A percentile compares a stretch with the other conserved stretches of the same genome.
These are phyloP conservation scores for Rutstroemia sp. DNA, from an alignment of 2,329 filamentous ascomycete species.

Conservation along the genomic window DNA sequence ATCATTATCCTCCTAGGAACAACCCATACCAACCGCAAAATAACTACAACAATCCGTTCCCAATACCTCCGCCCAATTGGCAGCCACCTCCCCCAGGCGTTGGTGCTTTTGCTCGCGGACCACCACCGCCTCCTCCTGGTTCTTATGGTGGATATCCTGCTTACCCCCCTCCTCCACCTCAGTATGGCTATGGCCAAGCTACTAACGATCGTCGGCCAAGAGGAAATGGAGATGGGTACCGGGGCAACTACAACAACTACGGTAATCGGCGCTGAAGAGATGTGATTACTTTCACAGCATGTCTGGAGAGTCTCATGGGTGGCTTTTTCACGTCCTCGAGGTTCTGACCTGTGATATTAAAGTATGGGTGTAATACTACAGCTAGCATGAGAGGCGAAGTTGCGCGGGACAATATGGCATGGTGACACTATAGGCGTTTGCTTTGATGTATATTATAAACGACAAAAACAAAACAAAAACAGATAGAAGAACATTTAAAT, in stretches of 20 bases:
- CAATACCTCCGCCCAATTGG: slow-evolving; percentile 29
- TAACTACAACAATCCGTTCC: slow-evolving; percentile 18
- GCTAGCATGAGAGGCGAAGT: too few relatives aligned
- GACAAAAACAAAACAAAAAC: too few relatives aligned
- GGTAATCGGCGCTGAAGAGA: slow-evolving; percentile 1
- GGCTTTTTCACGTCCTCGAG: too few relatives aligned
- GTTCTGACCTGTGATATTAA: neutral
- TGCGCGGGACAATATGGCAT: too few relatives aligned
- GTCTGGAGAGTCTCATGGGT: neutral
- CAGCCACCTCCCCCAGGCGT: slow-evolving; percentile 39
- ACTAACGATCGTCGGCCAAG: slow-evolving; percentile 13
- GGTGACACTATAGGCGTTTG: too few relatives aligned
- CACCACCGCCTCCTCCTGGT: slow-evolving; percentile 39
- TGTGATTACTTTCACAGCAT: neutral
- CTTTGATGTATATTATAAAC: too few relatives aligned
- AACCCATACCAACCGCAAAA: slow-evolving; percentile 10
- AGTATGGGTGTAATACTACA: too few relatives aligned
- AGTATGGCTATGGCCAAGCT: slow-evolving; percentile 17
- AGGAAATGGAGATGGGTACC: slow-evolving; percentile 6
- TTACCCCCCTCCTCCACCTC: slow-evolving; percentile 15
- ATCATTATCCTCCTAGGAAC: slow-evolving; percentile 6
- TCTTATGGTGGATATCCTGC: slow-evolving; percentile 14
- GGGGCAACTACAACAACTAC: slow-evolving; percentile 10
- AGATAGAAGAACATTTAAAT: too few relatives aligned
- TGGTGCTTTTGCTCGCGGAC: slow-evolving; percentile 36